phyloP scores from a whole-genome alignment of 2,329 filamentous ascomycete genomes.

The Biscogniauxia marginata region DNA sequence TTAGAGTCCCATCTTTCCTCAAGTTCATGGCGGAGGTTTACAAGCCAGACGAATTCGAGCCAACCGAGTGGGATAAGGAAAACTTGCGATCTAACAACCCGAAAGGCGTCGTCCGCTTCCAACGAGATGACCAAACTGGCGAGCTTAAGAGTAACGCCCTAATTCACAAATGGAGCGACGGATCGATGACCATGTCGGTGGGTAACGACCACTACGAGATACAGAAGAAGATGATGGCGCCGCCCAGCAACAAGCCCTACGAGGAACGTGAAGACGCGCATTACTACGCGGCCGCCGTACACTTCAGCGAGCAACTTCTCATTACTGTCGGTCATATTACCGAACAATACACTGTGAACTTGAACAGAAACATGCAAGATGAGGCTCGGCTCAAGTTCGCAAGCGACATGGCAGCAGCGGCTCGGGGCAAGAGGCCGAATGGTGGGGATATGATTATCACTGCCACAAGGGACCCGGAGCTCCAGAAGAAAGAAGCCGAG shows the following conservation, averaged over 20 bases:
- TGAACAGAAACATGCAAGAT: slow-evolving; percentile 67
- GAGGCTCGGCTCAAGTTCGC: slow-evolving; percentile 69
- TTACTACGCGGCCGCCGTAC: slow-evolving; percentile 72
- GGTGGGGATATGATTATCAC: slow-evolving; percentile 66
- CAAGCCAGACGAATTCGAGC: slow-evolving; percentile 63
- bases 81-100: slow-evolving; percentile 56
- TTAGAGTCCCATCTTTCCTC: slow-evolving; percentile 72
- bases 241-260: slow-evolving; percentile 58
- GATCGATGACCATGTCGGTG: slow-evolving; percentile 72
- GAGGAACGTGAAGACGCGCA: slow-evolving; percentile 68
- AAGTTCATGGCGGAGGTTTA: slow-evolving; percentile 68
- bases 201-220: slow-evolving; percentile 76
- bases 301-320: slow-evolving; percentile 65
- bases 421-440: slow-evolving; percentile 51
- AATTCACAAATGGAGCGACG: slow-evolving; percentile 76
- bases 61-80: slow-evolving; percentile 52
- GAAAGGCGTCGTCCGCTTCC: slow-evolving; percentile 67
- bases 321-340: slow-evolving; percentile 75
- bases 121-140: slow-evolving; percentile 63
- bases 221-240: slow-evolving; percentile 67
- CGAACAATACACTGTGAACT: slow-evolving; percentile 67
- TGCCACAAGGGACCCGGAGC: slow-evolving; percentile 71
- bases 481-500: slow-evolving; percentile 72
- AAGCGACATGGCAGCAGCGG: slow-evolving; percentile 63
- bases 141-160: slow-evolving; percentile 73